Conservation (phyloP, 805 yeast genomes). For the Kuraishia cidri region DNA sequence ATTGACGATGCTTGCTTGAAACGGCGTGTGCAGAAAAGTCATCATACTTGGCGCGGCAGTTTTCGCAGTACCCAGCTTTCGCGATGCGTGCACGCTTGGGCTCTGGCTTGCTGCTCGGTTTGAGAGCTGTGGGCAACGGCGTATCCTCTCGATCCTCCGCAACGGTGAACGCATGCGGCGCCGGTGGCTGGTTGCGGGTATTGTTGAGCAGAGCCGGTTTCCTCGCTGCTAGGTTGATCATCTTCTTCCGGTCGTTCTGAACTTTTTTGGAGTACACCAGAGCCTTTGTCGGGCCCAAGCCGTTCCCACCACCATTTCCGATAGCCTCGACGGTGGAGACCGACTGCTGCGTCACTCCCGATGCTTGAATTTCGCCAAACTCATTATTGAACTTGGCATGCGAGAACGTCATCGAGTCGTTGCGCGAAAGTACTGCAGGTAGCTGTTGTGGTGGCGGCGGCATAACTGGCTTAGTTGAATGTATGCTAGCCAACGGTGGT, state of each 20-base stretch:
- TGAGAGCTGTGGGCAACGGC: constrained; percentile 3
- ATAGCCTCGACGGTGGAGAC: constrained; percentile 12
- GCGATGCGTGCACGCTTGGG: constrained; percentile 12
- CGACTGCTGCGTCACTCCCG: constrained; percentile 39
- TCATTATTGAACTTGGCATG: constrained; percentile 13
- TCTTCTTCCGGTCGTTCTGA: constrained; percentile 29
- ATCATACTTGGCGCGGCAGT: constrained; percentile 79
- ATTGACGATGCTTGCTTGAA: constrained; percentile 63
- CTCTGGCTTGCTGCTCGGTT: constrained; percentile 7
- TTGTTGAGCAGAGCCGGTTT: constrained; percentile 4
- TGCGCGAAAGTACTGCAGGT: constrained; percentile 14
- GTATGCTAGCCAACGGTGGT: not conserved
- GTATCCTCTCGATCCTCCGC: not conserved
- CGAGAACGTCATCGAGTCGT: constrained; percentile 9
- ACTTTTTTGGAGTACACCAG: constrained; percentile 45
- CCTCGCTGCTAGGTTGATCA: constrained; percentile 15
- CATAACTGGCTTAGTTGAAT: not conserved
- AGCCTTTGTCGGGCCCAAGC: constrained; percentile 52
- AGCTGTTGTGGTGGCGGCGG: not conserved
- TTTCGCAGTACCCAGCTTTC: constrained; percentile 84
- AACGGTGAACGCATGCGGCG: not conserved
- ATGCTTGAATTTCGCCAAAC: constrained; percentile 51
- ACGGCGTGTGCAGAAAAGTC: constrained; percentile 68
- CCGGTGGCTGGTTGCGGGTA: constrained; percentile 1
- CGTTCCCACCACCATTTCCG: constrained; percentile 36